Base-by-base conservation (phyloP, 768 basidiomycete genomes). In the Trametes elegans region DNA sequence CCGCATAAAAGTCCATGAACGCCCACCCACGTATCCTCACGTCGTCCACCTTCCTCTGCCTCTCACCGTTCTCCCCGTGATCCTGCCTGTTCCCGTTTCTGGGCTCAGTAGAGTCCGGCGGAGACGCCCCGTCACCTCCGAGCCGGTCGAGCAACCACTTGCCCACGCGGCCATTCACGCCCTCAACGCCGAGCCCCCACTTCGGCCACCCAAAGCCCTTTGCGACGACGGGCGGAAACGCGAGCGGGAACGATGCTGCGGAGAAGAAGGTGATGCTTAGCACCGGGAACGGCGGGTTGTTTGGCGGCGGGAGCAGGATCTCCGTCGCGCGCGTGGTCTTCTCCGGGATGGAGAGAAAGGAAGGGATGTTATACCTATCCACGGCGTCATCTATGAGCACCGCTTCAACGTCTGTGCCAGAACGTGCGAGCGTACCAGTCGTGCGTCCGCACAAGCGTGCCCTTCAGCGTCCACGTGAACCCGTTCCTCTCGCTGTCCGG, bases 151-250 rank as follows among this genome's bases (percentile, higher is more conserved):
- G 65, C 18, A 93, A 66, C 88, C 91, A 96, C 49, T 71, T 73
- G 3, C 79, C 85, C 3, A 92, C 72, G n/a, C 85, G 77, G 21
- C 75, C 76, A 64, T 98, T 98, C 35, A 94, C 85, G 2, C 94
- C 94, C 66, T 90, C 85, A n/a, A 93, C 74, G 5, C 93, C 93
- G 7, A 93, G 64, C 2, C 87, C 85, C 71, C 79, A 74, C 32
- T 76, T 72, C 0, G 91, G 90, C 85, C 85, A 93, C 13, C 93
- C 92, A 63, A 92, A 83, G 0, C 94, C 94, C 60, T 80, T 81
- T 5, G 95, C 90, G 21, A 96, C 75, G 9, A 78, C 72, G 5
- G 87, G 77, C 7, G 94, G 95, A 19, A 88, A 72, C 0, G 92
- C 89, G 13, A 94, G 73, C 1, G 93, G 93, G 68, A 94, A 79